Conservation (phyloP, 2,329 filamentous ascomycete species). For the Calonectria crousiana region DNA sequence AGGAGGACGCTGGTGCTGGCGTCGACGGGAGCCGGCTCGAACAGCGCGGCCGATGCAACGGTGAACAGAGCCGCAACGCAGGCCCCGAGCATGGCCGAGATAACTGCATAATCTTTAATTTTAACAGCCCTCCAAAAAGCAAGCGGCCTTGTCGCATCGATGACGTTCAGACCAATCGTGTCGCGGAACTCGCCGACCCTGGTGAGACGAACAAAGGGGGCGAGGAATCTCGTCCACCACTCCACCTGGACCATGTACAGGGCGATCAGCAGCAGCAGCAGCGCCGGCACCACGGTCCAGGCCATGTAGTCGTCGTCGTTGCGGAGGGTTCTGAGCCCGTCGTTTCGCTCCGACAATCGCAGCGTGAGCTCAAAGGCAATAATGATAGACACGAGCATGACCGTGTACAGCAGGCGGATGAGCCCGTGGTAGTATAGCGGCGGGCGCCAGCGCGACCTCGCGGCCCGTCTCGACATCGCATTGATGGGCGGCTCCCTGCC, state of each 20-base stretch:
- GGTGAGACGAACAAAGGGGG: slow-evolving; percentile 49
- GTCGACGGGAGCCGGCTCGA: slow-evolving; percentile 45
- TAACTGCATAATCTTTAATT: slow-evolving; percentile 44
- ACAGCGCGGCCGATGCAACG: slow-evolving; percentile 49
- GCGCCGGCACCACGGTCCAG: slow-evolving; percentile 51
- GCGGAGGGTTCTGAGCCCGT: slow-evolving; percentile 47
- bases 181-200: slow-evolving; percentile 43
- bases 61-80: slow-evolving; percentile 46
- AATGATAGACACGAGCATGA: slow-evolving; percentile 47
- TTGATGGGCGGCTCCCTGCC: slow-evolving; percentile 37
- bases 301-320: slow-evolving; percentile 47
- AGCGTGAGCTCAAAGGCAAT: slow-evolving; percentile 51
- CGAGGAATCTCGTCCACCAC: slow-evolving; percentile 47
- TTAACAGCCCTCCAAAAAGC: slow-evolving; percentile 44
- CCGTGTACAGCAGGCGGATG: slow-evolving; percentile 42
- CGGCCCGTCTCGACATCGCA: slow-evolving; percentile 29
- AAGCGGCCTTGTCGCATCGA: slow-evolving; percentile 45
- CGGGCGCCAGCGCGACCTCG: slow-evolving; percentile 46
- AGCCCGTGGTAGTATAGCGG: slow-evolving; percentile 46
- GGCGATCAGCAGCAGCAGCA: slow-evolving; percentile 45
- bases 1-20: slow-evolving; percentile 39
- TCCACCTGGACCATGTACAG: slow-evolving; percentile 49
- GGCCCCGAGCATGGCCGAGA: slow-evolving; percentile 43
- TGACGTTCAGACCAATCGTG: slow-evolving; percentile 48
- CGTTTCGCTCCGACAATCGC: slow-evolving; percentile 43